Conservation (phyloP, 306 rosid species). For the Luffa aegyptiaca region DNA sequence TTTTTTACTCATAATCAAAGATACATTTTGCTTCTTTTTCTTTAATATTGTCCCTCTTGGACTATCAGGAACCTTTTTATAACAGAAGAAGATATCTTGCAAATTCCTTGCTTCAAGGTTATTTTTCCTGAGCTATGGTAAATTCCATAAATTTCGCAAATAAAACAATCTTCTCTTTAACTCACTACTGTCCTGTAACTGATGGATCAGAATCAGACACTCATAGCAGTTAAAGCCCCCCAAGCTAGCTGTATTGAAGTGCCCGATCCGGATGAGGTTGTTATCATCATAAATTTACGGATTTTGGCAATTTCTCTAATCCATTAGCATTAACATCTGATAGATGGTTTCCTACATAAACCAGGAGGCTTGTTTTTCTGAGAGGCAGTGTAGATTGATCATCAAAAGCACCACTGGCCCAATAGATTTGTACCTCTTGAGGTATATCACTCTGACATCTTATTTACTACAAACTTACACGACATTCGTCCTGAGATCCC, state of each 20-base stretch:
- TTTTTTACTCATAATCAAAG: background rate
- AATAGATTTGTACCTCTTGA: constrained; percentile 56
- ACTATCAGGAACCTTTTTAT: constrained; percentile 48
- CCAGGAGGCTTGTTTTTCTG: constrained; percentile 52
- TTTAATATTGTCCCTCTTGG: constrained; percentile 16
- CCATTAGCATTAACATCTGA: constrained; percentile 12
- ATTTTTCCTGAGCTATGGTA: constrained; percentile 5
- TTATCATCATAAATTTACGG: constrained; percentile 18
- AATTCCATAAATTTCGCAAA: background rate
- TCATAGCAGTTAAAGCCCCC: constrained; percentile 72
- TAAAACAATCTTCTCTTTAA: constrained; percentile 1
- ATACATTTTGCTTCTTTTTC: background rate
- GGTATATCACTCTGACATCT: constrained; percentile 30
- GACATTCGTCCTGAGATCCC: background rate
- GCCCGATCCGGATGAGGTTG: constrained; percentile 83
- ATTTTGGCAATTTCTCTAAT: constrained; percentile 13
- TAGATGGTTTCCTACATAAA: constrained; percentile 18
- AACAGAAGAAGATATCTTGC: constrained; percentile 49
- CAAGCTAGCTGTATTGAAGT: constrained; percentile 67
- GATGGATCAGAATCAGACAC: constrained; percentile 48
- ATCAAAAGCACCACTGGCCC: constrained; percentile 73
- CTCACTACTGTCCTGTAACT: constrained; percentile 17
- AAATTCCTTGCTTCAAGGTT: constrained; percentile 71
- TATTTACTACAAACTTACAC: background rate
- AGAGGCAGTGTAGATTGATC: constrained; percentile 54